These are phyloP conservation scores for Ceratobasidium sp. DNA, from an alignment of 1,284 basidiomycete genomes.

Conservation along the genomic window DNA sequence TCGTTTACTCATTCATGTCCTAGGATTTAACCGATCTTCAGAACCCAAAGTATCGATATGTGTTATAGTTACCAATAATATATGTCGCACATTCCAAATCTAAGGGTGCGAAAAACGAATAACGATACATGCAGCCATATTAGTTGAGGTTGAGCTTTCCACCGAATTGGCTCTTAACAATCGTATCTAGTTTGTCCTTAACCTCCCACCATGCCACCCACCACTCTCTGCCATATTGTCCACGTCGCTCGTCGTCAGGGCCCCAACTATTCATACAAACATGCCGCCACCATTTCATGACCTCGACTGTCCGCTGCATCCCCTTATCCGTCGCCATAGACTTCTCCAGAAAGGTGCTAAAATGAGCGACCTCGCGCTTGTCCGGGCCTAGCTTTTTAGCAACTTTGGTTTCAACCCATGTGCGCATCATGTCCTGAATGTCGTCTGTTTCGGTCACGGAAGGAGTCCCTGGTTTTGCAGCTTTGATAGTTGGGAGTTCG, in stretches of 20 bases:
- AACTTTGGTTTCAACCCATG: constrained; percentile 74
- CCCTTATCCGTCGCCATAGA: constrained; percentile 67
- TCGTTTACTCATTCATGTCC: not conserved
- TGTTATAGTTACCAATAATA: not conserved
- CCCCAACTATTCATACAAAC: constrained; percentile 58
- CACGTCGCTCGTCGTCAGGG: constrained; percentile 54
- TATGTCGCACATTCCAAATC: not conserved
- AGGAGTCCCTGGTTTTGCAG: constrained; percentile 62
- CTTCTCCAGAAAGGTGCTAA: constrained; percentile 73
- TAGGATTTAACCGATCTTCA: constrained; percentile 32
- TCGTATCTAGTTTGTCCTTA: constrained; percentile 68
- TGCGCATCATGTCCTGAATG: constrained; percentile 71
- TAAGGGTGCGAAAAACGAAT: not conserved
- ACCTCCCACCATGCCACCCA: constrained; percentile 77
- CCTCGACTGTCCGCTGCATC: constrained; percentile 70
- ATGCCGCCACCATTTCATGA: constrained; percentile 78
- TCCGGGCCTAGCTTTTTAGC: constrained; percentile 65
- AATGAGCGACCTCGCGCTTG: constrained; percentile 73
- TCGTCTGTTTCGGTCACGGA: constrained; percentile 68
- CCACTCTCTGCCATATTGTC: constrained; percentile 62
- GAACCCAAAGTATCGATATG: constrained; percentile 20
- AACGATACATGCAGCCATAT: not conserved
- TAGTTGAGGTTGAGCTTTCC: constrained; percentile 33
- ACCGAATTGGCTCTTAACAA: constrained; percentile 71
- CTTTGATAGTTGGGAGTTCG: constrained; percentile 57